Base-by-base conservation (phyloP, 1,139 yeast species). In the Saccharomyces pastorianus region DNA sequence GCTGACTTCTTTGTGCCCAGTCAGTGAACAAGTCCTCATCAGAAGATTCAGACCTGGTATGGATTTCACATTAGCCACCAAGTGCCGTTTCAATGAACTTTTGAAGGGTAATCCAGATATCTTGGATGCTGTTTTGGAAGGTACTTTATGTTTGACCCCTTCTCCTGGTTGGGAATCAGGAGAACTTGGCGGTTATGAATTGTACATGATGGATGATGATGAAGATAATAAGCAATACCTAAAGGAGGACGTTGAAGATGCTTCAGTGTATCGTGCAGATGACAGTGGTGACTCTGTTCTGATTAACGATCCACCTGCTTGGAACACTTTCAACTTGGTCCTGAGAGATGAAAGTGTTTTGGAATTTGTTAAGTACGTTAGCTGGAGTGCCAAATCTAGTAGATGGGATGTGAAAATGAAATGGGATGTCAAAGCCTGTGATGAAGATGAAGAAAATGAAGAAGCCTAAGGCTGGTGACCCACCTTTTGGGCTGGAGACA, bases 21-120 rank as follows among this genome's bases (percentile, higher is more conserved):
- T 82, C 7, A 78, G 84, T 47, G 88, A 87, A 56, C 88, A 86
- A 61, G 73, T 87, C 1, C 67, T 90, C 46, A 79, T 86, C 2
- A 80, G 99, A 65, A 76, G 98, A 59, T 95, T 95, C 73, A 80
- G 99, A 62, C 99, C 97, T 0, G 99, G 98, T 1, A 83, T 82
- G 44, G 99, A 95, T 69, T 95, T 88, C 69, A 91, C 93, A 4
- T 75, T 95, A 51, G 99, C 99, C 0, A 88, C 98, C 0, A 80
- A 88, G 8, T 76, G 84, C 4, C 85, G 81, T 48, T 73, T 76
- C 48, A 71, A 76, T 23, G 64, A 65, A 14, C 73, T 70, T 9
- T 69, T 71, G 32, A 60, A 64, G 27, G 57, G 59, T 17, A 56
- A 63, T 20, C 64, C 63, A 34, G 71, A 69, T n/a, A 59, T 67